Percentiles rank a stretch among this genome's conserved stretches.
Conservation (phyloP, 2,329 filamentous ascomycete genomes). For the Diaporthe vaccinii region DNA sequence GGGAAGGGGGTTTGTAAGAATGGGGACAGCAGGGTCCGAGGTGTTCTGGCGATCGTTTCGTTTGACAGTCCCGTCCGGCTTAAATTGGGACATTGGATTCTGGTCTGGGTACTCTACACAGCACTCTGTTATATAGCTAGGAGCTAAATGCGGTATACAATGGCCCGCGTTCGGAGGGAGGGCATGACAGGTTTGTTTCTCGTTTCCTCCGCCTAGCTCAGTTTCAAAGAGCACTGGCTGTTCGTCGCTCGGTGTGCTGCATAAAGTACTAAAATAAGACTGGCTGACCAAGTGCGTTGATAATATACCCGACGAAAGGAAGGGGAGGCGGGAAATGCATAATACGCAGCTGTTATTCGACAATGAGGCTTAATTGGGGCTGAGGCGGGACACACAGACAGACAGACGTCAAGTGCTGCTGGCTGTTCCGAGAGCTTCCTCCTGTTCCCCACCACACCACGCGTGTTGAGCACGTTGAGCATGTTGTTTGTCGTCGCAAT, state of each 20-base stretch:
- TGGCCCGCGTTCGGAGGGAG: neutral
- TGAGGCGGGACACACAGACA: neutral
- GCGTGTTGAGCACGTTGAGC: constrained; percentile 2
- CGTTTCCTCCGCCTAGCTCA: constrained; percentile 13
- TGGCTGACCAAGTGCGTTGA: constrained; percentile 13
- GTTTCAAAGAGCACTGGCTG: constrained; percentile 7
- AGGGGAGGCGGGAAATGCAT: constrained; percentile 29
- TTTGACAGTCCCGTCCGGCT: constrained; percentile 18
- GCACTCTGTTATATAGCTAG: constrained; percentile 7
- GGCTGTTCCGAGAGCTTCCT: neutral
- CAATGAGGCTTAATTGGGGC: constrained; percentile 25
- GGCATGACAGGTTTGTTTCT: constrained; percentile 11
- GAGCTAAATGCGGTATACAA: neutral
- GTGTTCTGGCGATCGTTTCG: constrained; percentile 18
- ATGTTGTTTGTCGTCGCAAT: constrained; percentile 5
- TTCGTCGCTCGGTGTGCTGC: constrained; percentile 17
- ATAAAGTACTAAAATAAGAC: constrained; percentile 21
- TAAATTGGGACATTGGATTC: neutral
- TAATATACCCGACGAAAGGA: constrained; percentile 25
- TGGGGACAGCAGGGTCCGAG: neutral
- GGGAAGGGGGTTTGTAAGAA: neutral
- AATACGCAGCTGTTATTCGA: constrained; percentile 17
- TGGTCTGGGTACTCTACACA: neutral
- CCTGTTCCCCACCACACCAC: neutral
- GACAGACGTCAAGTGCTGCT: neutral